Base-by-base conservation (phyloP, 2,329 filamentous ascomycete species). In the Hymenoscyphus albidus region DNA sequence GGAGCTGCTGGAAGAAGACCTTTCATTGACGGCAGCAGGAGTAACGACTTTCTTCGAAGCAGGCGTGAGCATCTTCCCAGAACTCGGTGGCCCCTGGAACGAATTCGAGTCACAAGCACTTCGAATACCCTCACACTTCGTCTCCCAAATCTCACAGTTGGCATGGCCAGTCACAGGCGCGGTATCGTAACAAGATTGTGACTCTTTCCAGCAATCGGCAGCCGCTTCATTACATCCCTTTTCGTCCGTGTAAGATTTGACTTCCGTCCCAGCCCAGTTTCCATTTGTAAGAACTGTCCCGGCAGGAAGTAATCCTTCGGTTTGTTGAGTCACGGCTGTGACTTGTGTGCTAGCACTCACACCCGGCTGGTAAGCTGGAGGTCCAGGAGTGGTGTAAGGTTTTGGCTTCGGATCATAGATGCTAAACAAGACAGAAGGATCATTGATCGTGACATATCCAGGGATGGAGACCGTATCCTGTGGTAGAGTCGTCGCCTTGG, bases 251-350 rank as follows among this genome's bases (percentile, higher is more conserved):
- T 89, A 91, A 9, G 76, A 70, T 0, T 82, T 74, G 0, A 91
- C 80, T 72, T 90, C 83, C 65, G 81, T 78, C 61, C 82, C 88
- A 76, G 87, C 90, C 89, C 88, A 92, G 78, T 92, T 91, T 65
- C 79, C 88, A 73, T 90, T 91, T 72, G 86, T 85, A 65, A 88
- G 72, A 44, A 90, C 78, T 72, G 85, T 89, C 70, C 80, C 77
- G 1, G 72, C 62, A 0, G 88, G 88, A 61, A 85, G 78, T 13
- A 81, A 75, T 13, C 86, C 87, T 51, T 81, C 78, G 3, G 72
- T 76, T 68, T 83, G 80, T 2, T 54, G 39, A 54, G 61, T 55
- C 64, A 70, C 39, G 18, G 64, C 57, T 1, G 58, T 58, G 40
- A 65, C 64, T 13, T 62, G 27, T 18, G 51, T 54, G 16, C 35